These are phyloP conservation scores for Fistulinella cinereoalba DNA, from an alignment of 1,284 basidiomycete species.

Conservation along the genomic window DNA sequence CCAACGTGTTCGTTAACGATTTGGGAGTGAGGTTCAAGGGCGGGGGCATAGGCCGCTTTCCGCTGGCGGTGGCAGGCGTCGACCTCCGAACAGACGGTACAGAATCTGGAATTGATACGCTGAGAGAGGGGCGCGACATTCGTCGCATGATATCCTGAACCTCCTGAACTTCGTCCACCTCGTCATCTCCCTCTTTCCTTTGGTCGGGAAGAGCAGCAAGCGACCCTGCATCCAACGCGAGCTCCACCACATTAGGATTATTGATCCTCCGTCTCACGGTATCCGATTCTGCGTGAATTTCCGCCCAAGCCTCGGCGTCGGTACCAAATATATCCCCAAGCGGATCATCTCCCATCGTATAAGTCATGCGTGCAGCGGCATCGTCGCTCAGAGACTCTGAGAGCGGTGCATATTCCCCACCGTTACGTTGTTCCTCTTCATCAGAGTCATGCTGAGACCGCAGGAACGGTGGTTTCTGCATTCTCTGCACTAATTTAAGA, in stretches of 20 bases:
- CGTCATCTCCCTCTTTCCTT: conserved; percentile 29
- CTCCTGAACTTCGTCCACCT: conserved; percentile 42
- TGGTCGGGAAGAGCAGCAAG: conserved; percentile 41
- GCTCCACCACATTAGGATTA: conserved; percentile 46
- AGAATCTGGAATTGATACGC: conserved; percentile 28
- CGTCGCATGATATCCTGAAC: conserved; percentile 44
- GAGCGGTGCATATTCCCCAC: conserved; percentile 36
- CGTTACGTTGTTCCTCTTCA: conserved; percentile 14
- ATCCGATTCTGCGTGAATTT: conserved; percentile 41
- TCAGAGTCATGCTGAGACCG: conserved; percentile 27
- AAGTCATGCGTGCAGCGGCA: conserved; percentile 13
- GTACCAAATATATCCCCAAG: conserved; percentile 52
- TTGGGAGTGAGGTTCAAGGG: conserved; percentile 47
- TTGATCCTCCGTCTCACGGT: conserved; percentile 24
- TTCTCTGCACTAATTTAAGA: conserved; percentile 49
- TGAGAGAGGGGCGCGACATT: conserved; percentile 39
- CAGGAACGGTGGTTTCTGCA: conserved; percentile 39
- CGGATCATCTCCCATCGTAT: conserved; percentile 39
- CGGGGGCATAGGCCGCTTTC: conserved; percentile 42
- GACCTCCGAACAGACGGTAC: conserved; percentile 26
- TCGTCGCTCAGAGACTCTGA: conserved; percentile 32
- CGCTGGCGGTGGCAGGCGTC: conserved; percentile 26
- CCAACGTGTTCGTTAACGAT: conserved; percentile 19
- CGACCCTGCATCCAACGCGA: conserved; percentile 52
- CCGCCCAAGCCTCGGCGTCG: conserved; percentile 61